Percentiles rank a stretch among this genome's conserved stretches.
phyloP scores from a whole-genome alignment of 352 stramenopile genomes.

The Globisporangium cylindrosporum region DNA sequence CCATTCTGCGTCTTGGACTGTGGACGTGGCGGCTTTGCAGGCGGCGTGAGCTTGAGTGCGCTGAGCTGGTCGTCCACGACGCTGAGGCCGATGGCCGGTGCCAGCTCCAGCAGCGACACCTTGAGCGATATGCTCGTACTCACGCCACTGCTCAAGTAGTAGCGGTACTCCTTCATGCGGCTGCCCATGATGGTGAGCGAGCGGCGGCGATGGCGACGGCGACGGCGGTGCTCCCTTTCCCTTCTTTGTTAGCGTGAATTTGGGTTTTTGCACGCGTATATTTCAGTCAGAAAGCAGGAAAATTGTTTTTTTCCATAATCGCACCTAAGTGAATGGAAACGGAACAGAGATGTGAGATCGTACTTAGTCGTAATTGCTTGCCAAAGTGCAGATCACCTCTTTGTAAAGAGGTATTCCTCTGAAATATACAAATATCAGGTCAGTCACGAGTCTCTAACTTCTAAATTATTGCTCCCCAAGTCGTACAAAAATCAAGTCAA shows the following conservation, averaged over 20 bases:
- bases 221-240: neutral
- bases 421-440: neutral
- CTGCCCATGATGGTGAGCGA: constrained; percentile 33
- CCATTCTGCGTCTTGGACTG: neutral
- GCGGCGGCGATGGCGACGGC: neutral
- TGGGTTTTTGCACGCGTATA: neutral
- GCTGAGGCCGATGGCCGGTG: constrained; percentile 44
- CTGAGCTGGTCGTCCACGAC: constrained; percentile 21
- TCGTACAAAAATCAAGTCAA: neutral
- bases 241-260: neutral
- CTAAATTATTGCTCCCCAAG: neutral
- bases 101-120: constrained; percentile 73
- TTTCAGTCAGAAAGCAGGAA: neutral
- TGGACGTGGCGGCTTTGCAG: neutral
- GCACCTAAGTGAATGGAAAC: constrained; percentile 2
- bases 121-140: constrained; percentile 80
- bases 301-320: neutral
- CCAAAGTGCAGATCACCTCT: neutral
- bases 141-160: constrained; percentile 86
- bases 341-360: neutral
- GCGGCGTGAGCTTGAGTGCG: constrained; percentile 10
- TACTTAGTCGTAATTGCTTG: neutral
- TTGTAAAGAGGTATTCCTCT: neutral
- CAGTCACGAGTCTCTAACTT: neutral
- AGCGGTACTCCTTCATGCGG: constrained; percentile 86